phyloP scores from a whole-genome alignment of 2,329 filamentous ascomycete species.

The Cladophialophora bantiana region DNA sequence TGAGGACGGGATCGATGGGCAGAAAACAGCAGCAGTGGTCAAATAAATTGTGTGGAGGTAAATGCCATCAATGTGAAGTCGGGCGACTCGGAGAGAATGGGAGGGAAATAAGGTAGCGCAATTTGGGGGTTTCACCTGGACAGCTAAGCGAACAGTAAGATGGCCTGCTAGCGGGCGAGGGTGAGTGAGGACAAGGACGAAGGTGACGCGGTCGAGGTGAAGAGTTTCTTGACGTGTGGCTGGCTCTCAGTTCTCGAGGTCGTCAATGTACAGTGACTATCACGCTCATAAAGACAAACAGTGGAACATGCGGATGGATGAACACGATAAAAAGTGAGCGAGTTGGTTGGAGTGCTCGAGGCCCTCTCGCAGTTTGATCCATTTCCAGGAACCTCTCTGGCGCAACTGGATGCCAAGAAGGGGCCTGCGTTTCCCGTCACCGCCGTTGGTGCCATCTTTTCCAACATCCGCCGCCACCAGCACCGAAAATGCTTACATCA shows the following conservation, averaged over 20 bases:
- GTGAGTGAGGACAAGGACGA: neutral
- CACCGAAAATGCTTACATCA: slow-evolving; percentile 22
- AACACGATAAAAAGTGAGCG: neutral
- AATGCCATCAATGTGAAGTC: slow-evolving; percentile 31
- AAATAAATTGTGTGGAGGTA: slow-evolving; percentile 12
- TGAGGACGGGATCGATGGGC: slow-evolving; percentile 15
- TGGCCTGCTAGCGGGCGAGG: slow-evolving; percentile 17
- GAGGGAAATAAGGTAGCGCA: slow-evolving; percentile 10
- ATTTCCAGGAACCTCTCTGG: slow-evolving; percentile 18
- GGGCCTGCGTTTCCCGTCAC: slow-evolving; percentile 4
- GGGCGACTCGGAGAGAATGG: slow-evolving; percentile 6
- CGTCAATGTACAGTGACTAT: slow-evolving; percentile 1
- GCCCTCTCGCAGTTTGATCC: slow-evolving; percentile 2
- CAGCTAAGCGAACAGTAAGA: slow-evolving; percentile 28
- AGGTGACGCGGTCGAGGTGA: slow-evolving; percentile 9
- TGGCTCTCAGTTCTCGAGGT: neutral
- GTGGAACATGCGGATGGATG: slow-evolving; percentile 10
- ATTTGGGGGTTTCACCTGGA: slow-evolving; percentile 18
- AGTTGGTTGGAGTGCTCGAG: slow-evolving; percentile 8
- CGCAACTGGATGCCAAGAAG: slow-evolving; percentile 19
- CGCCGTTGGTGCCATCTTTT: neutral
- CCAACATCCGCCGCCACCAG: slow-evolving; percentile 1
- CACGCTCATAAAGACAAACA: slow-evolving; percentile 8
- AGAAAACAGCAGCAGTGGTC: slow-evolving; percentile 10
- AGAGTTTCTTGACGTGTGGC: neutral